Evolutionary conservation across 2,329 filamentous ascomycete genomes (phyloP).

Genomic region (Fusarium sulawesiense): DNA sequence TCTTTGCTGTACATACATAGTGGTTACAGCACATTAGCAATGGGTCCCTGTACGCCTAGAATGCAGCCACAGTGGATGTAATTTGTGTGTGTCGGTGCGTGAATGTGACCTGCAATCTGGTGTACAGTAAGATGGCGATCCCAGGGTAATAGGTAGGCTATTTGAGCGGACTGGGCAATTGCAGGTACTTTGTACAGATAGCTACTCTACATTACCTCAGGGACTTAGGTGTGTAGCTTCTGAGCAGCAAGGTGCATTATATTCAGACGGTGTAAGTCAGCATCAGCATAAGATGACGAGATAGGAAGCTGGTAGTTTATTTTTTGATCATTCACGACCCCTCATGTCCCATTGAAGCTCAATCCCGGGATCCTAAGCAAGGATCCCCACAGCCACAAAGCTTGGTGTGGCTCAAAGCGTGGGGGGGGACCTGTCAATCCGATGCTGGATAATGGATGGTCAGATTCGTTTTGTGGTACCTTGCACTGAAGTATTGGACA

Average conservation of each 20-base stretch:
- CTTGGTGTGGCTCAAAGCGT: slow-evolving; percentile 30
- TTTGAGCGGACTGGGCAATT: not conserved
- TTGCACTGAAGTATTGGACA: slow-evolving; percentile 25
- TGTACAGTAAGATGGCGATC: not conserved
- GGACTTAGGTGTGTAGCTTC: not conserved
- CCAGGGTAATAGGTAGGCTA: not conserved
- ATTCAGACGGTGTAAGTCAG: slow-evolving; percentile 18
- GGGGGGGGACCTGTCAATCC: slow-evolving; percentile 24
- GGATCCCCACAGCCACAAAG: slow-evolving; percentile 20
- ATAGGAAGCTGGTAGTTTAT: slow-evolving; percentile 25
- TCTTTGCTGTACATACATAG: not conserved
- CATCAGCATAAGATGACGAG: slow-evolving; percentile 19
- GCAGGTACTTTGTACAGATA: not conserved
- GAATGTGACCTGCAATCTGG: slow-evolving; percentile 15
- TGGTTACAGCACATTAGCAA: slow-evolving; percentile 1
- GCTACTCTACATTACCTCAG: no score
- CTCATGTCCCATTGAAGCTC: slow-evolving; percentile 21
- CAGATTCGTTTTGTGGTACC: slow-evolving; percentile 9
- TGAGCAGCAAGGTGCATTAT: not conserved
- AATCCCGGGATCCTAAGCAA: slow-evolving; percentile 11
- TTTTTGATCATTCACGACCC: slow-evolving; percentile 18
- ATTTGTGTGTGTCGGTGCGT: slow-evolving; percentile 3
- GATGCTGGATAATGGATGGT: slow-evolving; percentile 1
- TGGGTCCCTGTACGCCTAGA: not conserved
- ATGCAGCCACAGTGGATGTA: slow-evolving; percentile 16